Percentiles rank a stretch among this genome's conserved stretches.
Evolutionary conservation across 2,329 filamentous ascomycete species (phyloP).

Genomic region (Trichoderma sp.): DNA sequence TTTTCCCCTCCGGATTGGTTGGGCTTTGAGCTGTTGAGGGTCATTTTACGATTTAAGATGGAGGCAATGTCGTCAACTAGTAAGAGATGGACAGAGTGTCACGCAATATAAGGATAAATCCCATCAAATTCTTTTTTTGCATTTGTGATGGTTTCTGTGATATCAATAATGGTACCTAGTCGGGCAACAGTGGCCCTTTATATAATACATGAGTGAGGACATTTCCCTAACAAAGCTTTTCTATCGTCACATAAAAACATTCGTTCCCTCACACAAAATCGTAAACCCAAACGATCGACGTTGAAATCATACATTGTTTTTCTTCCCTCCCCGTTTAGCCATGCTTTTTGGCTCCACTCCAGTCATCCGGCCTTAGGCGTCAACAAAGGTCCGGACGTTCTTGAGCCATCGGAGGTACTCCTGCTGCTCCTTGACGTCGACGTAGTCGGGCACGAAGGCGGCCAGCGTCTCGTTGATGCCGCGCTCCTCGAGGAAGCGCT

Average conservation of each 20-base stretch:
- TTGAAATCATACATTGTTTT: slow-evolving; percentile 14
- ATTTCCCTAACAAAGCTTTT: slow-evolving; percentile 26
- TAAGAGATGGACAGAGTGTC: not conserved
- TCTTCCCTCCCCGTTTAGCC: not conserved
- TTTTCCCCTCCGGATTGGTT: not conserved
- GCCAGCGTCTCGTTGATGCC: slow-evolving; percentile 86
- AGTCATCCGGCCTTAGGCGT: slow-evolving; percentile 54
- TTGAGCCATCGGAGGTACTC: slow-evolving; percentile 92
- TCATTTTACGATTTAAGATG: not conserved
- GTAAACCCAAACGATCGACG: not conserved
- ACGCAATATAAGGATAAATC: not conserved
- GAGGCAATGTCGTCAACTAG: not conserved
- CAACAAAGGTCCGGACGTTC: slow-evolving; percentile 83
- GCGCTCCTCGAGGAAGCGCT: slow-evolving; percentile 92
- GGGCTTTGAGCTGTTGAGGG: not conserved
- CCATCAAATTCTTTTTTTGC: not conserved
- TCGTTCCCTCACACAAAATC: slow-evolving; percentile 13
- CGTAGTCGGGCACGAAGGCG: slow-evolving; percentile 91
- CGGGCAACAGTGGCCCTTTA: slow-evolving; percentile 13
- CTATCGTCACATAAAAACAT: slow-evolving; percentile 18
- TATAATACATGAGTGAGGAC: slow-evolving; percentile 30
- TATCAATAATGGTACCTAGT: slow-evolving; percentile 6
- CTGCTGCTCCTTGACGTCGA: slow-evolving; percentile 97
- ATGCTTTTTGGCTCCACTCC: not conserved
- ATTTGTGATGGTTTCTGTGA: not conserved